These are phyloP conservation scores for Entomortierella parvispora DNA, from an alignment of 192 early-diverging fungal species.

Conservation along the genomic window DNA sequence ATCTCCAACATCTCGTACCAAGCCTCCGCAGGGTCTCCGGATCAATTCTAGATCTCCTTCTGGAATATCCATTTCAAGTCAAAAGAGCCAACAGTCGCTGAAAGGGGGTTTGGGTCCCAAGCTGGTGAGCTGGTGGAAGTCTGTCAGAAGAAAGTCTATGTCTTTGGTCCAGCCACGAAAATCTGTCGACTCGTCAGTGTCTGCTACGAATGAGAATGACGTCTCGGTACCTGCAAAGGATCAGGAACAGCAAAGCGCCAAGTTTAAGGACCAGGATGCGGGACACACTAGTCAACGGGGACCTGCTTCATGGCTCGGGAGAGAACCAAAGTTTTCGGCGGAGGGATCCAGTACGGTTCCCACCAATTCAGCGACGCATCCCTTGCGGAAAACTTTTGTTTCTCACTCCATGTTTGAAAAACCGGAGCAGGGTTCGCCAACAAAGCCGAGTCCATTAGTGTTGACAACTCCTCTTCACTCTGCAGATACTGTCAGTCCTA, in stretches of 20 bases:
- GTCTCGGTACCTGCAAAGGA: not conserved
- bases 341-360: not conserved
- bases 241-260: not conserved
- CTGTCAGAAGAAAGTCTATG: constrained; percentile 47
- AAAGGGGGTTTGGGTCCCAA: constrained; percentile 46
- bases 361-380: not conserved
- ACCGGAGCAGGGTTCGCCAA: constrained; percentile 11
- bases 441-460: constrained; percentile 18
- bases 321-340: not conserved
- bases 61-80: constrained; percentile 37
- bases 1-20: constrained; percentile 18
- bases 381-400: constrained; percentile 7
- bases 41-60: constrained; percentile 38
- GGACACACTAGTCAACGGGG: not conserved
- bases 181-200: constrained; percentile 3
- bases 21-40: constrained; percentile 28
- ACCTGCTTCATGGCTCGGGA: no score
- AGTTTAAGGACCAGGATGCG: constrained; percentile 4
- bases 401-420: constrained; percentile 47
- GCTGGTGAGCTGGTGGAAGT: constrained; percentile 53
- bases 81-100: constrained; percentile 50
- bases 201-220: not conserved
- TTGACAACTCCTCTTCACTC: constrained; percentile 34
- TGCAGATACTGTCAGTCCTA: constrained; percentile 22
- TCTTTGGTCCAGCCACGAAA: constrained; percentile 40